Percentiles rank a stretch among this genome's conserved stretches.
phyloP scores from a whole-genome alignment of 257 asterid species.

The Solanum gandarillasii region DNA sequence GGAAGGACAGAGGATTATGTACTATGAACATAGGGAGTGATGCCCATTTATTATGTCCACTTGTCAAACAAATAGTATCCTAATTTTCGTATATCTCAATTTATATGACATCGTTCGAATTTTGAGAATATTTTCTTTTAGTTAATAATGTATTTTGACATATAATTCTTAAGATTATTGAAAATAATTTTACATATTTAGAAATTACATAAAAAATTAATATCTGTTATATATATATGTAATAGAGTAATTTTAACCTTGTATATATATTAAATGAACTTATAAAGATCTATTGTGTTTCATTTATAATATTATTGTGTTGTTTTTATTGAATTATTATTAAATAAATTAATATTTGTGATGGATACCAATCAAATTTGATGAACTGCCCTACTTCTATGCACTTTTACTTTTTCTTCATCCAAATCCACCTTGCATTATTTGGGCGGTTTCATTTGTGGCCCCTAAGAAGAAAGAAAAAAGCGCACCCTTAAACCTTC shows the following conservation, averaged over 20 bases:
- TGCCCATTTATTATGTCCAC: neutral
- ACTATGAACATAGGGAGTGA: neutral
- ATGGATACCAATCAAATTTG: neutral
- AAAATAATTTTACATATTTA: too few species aligned
- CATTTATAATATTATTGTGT: neutral
- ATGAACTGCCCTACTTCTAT: neutral
- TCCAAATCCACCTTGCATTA: neutral
- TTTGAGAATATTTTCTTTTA: too few species aligned
- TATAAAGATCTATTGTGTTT: neutral
- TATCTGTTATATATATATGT: too few species aligned
- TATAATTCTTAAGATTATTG: neutral
- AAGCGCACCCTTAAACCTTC: neutral
- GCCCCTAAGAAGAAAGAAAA: neutral
- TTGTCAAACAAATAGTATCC: neutral
- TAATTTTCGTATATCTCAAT: neutral
- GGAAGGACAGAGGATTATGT: neutral
- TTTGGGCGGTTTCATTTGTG: neutral
- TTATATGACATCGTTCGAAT: too few species aligned
- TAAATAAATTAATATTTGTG: neutral
- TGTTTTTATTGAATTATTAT: neutral
- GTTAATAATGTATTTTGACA: too few species aligned
- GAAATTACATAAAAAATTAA: too few species aligned
- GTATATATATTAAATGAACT: too few species aligned
- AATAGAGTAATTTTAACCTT: neutral
- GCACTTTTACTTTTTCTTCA: neutral